These are phyloP conservation scores for Candida caryicola DNA, from an alignment of 805 yeast species.

Conservation along the genomic window DNA sequence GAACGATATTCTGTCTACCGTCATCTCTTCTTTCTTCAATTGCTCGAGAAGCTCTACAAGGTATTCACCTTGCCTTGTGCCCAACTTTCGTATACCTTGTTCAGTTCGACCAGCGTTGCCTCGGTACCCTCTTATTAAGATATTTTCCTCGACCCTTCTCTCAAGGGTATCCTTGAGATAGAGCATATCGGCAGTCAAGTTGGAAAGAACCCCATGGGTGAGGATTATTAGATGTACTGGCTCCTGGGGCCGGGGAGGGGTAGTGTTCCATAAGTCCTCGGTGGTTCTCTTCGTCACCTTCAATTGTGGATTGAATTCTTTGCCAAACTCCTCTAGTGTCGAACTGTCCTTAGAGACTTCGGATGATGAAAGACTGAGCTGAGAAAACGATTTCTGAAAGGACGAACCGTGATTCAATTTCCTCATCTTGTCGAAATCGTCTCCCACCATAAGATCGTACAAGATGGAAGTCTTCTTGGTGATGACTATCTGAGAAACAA, in stretches of 20 bases:
- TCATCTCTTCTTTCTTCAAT: slow-evolving; percentile 10
- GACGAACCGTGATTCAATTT: slow-evolving; percentile 25
- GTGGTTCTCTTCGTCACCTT: slow-evolving; percentile 24
- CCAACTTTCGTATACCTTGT: slow-evolving; percentile 37
- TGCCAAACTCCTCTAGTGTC: background rate
- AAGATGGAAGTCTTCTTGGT: slow-evolving; percentile 28
- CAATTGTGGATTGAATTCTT: slow-evolving; percentile 20
- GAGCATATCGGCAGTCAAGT: slow-evolving; percentile 45
- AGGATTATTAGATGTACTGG: slow-evolving; percentile 41
- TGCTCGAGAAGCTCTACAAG: slow-evolving; percentile 26
- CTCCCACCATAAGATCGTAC: slow-evolving; percentile 39
- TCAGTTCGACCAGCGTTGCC: slow-evolving; percentile 45
- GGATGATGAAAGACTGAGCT: background rate
- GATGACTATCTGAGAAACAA: slow-evolving; percentile 41
- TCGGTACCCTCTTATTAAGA: slow-evolving; percentile 35
- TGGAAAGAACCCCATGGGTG: slow-evolving; percentile 46
- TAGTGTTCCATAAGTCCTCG: slow-evolving; percentile 33
- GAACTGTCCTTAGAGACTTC: background rate
- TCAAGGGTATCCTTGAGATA: slow-evolving; percentile 36
- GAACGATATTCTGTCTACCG: slow-evolving; percentile 33
- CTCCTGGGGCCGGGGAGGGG: slow-evolving; percentile 20
- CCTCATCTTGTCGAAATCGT: slow-evolving; percentile 31
- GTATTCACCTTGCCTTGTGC: slow-evolving; percentile 29
- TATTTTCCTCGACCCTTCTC: slow-evolving; percentile 25
- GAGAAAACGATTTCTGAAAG: slow-evolving; percentile 2